Base-by-base conservation (phyloP, 352 stramenopile genomes). In the Blastocystis sp. region DNA sequence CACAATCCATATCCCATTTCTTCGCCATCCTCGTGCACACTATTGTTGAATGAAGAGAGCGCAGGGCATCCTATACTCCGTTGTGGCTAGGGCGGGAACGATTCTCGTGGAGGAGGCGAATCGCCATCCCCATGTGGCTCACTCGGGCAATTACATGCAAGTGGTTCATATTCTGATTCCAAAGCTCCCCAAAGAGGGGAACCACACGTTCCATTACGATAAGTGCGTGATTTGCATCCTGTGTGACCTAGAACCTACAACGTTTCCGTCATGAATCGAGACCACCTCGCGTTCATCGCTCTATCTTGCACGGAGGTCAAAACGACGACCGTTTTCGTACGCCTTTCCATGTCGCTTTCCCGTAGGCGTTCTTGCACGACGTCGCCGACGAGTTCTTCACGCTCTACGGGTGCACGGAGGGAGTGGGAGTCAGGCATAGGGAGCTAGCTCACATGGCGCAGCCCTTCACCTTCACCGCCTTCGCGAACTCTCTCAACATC, bases 71-170 rank as follows among this genome's bases (percentile, higher is more conserved):
- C 62, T 81, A 39, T 81, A 81, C 29, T 19, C 71, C n/a, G 45
- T 61, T 33, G 31, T 81, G 29, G 39, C 71, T 33, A 55, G 71
- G 4, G 3, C 62, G 37, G 39, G 45, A 41, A 60, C 45, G 2
- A 51, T 81, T 81, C 33, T 81, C 0, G 71, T 81, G 29, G 71
- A 81, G 55, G 35, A 81, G 50, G 71, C 66, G 26, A 81, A 81
- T 37, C 37, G 71, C n/a, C 45, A 41, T 26, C 71, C 71, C 4
- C 71, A 81, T 65, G 31, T 81, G 13, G 45, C 45, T 31, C 71
- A 81, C 33, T 81, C 71, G 13, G 71, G 71, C 3, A 81, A 81
- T 33, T 81, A 65, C 31, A 60, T 81, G n/a, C 71, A 81, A 65
- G 71, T 81, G 6, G 62, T 66, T 0, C 71, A 81, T 45, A 81